Conservation (phyloP, 176 grass and related monocot genomes). For the Zoysia pacifica region DNA sequence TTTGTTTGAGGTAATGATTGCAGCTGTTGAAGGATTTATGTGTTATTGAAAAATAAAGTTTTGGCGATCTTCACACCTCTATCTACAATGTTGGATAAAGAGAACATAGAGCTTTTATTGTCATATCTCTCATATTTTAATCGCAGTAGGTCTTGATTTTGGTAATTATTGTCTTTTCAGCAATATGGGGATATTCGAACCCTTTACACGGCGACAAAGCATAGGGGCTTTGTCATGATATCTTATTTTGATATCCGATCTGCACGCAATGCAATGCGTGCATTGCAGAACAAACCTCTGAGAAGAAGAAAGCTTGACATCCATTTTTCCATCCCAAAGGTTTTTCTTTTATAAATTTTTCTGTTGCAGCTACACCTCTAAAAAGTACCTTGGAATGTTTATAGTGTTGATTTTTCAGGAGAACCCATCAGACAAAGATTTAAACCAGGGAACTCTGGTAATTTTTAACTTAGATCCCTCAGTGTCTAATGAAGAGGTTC, state of each 20-base stretch:
- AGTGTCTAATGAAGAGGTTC: slow-evolving; percentile 88
- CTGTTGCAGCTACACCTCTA: background rate
- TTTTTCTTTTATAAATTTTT: slow-evolving; percentile 26
- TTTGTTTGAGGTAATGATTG: slow-evolving; percentile 88
- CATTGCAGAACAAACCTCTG: slow-evolving; percentile 82
- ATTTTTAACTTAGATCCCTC: slow-evolving; percentile 92
- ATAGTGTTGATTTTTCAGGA: slow-evolving; percentile 60
- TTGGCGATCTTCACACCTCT: slow-evolving; percentile 28
- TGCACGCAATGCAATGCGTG: slow-evolving; percentile 78
- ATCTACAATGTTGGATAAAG: slow-evolving; percentile 17
- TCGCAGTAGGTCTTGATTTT: slow-evolving; percentile 19
- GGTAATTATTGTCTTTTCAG: slow-evolving; percentile 44
- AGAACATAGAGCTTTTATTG: background rate
- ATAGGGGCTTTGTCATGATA: slow-evolving; percentile 96
- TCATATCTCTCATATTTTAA: slow-evolving; percentile 5
- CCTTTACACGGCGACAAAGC: slow-evolving; percentile 87
- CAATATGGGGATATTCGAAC: slow-evolving; percentile 89
- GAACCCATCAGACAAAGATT: slow-evolving; percentile 95
- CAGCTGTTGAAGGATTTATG: slow-evolving; percentile 9
- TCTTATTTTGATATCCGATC: slow-evolving; percentile 93
- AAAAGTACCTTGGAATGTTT: slow-evolving; percentile 13
- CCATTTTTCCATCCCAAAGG: slow-evolving; percentile 97
- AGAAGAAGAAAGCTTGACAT: slow-evolving; percentile 90
- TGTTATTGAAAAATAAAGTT: background rate
- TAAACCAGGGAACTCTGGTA: slow-evolving; percentile 96